These are phyloP conservation scores for Colletotrichum salicis DNA, from an alignment of 2,329 filamentous ascomycete species.

Conservation along the genomic window DNA sequence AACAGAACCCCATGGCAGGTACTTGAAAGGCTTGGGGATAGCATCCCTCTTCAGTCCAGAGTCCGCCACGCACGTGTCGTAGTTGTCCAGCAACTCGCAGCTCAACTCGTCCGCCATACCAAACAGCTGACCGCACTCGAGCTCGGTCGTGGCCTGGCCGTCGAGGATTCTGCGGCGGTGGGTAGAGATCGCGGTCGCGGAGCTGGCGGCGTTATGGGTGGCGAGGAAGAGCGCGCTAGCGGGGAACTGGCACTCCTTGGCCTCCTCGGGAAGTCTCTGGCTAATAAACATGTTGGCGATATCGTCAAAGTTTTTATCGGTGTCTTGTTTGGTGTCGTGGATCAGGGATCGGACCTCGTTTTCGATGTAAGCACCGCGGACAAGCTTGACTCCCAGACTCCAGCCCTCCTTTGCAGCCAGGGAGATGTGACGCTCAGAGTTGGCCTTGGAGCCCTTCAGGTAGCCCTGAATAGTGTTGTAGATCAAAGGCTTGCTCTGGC, in stretches of 20 bases:
- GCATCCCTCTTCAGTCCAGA: slow-evolving; percentile 26
- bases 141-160: slow-evolving; percentile 51
- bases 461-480: slow-evolving; percentile 87
- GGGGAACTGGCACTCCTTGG: slow-evolving; percentile 60
- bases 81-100: slow-evolving; percentile 62
- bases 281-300: slow-evolving; percentile 75
- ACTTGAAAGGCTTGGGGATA: slow-evolving; percentile 37
- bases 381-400: slow-evolving; percentile 78
- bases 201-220: slow-evolving; percentile 73
- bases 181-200: slow-evolving; percentile 69
- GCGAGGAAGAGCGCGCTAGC: slow-evolving; percentile 76
- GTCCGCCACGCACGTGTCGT: slow-evolving; percentile 22
- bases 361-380: slow-evolving; percentile 78
- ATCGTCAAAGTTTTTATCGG: slow-evolving; percentile 77
- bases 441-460: slow-evolving; percentile 70
- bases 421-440: slow-evolving; percentile 69
- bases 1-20: slow-evolving; percentile 38
- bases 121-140: slow-evolving; percentile 49
- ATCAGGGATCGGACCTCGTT: slow-evolving; percentile 77
- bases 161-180: slow-evolving; percentile 64
- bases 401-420: slow-evolving; percentile 69
- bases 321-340: slow-evolving; percentile 77
- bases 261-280: slow-evolving; percentile 58
- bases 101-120: slow-evolving; percentile 95
- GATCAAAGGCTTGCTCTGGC: slow-evolving; percentile 70